These are phyloP conservation scores for Metschnikowia arizonensis DNA, from an alignment of 805 yeast species.

Conservation along the genomic window DNA sequence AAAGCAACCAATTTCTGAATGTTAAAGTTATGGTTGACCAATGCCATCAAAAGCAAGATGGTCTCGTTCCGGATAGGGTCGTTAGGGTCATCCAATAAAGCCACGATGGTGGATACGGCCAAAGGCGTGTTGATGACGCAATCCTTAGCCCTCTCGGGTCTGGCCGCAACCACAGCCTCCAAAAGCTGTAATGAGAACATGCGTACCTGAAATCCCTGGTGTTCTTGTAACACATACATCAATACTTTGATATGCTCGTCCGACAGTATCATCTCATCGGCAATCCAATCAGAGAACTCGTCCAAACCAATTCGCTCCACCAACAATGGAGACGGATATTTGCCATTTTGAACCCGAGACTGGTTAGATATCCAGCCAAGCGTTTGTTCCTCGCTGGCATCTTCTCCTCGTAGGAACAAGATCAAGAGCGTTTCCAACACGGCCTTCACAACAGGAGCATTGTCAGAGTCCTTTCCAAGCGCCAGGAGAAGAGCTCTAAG, in stretches of 20 bases:
- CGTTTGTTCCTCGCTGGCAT: slow-evolving; percentile 57
- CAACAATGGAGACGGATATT: slow-evolving; percentile 70
- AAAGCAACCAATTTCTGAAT: slow-evolving; percentile 92
- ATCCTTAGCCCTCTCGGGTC: slow-evolving; percentile 72
- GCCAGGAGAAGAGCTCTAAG: slow-evolving; percentile 67
- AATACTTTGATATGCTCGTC: slow-evolving; percentile 26
- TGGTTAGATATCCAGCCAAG: slow-evolving; percentile 72
- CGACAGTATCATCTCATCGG: slow-evolving; percentile 81
- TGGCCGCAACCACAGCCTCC: slow-evolving; percentile 74
- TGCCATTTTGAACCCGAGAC: slow-evolving; percentile 69
- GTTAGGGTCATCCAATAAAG: slow-evolving; percentile 42
- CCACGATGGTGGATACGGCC: slow-evolving; percentile 73
- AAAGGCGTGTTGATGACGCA: slow-evolving; percentile 68
- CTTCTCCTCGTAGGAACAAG: slow-evolving; percentile 67
- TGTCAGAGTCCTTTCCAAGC: slow-evolving; percentile 61
- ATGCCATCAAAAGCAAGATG: slow-evolving; percentile 73
- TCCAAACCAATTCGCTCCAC: slow-evolving; percentile 59
- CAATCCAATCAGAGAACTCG: slow-evolving; percentile 89
- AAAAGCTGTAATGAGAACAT: slow-evolving; percentile 80
- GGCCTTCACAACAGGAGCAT: slow-evolving; percentile 69
- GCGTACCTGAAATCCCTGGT: slow-evolving; percentile 67
- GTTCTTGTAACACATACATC: slow-evolving; percentile 44
- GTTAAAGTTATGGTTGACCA: slow-evolving; percentile 76
- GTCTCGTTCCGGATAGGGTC: slow-evolving; percentile 91
- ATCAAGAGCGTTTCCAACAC: slow-evolving; percentile 81